These are phyloP conservation scores for Fibroporia radiculosa DNA, from an alignment of 768 basidiomycete species.

Conservation along the genomic window DNA sequence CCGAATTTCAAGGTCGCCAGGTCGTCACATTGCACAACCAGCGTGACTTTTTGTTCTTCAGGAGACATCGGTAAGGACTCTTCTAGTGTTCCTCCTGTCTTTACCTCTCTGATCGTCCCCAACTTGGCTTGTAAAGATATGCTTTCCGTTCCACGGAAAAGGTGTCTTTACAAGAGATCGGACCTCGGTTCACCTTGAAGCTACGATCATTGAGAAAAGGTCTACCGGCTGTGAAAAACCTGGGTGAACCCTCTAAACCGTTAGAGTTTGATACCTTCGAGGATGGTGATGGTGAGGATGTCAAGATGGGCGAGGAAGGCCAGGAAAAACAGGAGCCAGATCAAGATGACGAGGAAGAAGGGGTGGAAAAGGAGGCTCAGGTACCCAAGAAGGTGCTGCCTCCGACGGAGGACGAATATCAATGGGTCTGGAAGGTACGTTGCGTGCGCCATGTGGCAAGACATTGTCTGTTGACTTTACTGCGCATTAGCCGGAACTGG, in stretches of 20 bases:
- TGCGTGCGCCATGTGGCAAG: background rate
- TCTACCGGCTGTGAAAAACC: constrained; percentile 69
- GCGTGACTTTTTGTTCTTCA: constrained; percentile 95
- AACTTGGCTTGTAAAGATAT: constrained; percentile 52
- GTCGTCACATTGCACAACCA: constrained; percentile 97
- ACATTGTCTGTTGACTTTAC: constrained; percentile 7
- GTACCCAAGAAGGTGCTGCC: constrained; percentile 34
- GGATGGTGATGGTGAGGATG: constrained; percentile 20
- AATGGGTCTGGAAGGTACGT: constrained; percentile 89
- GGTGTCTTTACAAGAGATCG: constrained; percentile 93
- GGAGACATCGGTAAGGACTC: constrained; percentile 73
- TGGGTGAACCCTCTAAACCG: constrained; percentile 54
- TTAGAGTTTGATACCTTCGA: constrained; percentile 42
- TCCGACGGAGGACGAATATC: constrained; percentile 66
- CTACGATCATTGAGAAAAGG: constrained; percentile 84
- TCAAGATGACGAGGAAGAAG: constrained; percentile 11
- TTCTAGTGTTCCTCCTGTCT: background rate
- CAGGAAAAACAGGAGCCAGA: constrained; percentile 20
- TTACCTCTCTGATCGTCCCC: background rate
- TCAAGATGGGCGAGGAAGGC: constrained; percentile 26
- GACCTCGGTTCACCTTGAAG: constrained; percentile 94
- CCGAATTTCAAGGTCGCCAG: constrained; percentile 93
- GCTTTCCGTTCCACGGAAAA: constrained; percentile 89
- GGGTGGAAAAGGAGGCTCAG: constrained; percentile 5
- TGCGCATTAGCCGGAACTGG: constrained; percentile 72